These are phyloP conservation scores for Populus davidiana DNA, from an alignment of 345 rosid species.

Conservation along the genomic window DNA sequence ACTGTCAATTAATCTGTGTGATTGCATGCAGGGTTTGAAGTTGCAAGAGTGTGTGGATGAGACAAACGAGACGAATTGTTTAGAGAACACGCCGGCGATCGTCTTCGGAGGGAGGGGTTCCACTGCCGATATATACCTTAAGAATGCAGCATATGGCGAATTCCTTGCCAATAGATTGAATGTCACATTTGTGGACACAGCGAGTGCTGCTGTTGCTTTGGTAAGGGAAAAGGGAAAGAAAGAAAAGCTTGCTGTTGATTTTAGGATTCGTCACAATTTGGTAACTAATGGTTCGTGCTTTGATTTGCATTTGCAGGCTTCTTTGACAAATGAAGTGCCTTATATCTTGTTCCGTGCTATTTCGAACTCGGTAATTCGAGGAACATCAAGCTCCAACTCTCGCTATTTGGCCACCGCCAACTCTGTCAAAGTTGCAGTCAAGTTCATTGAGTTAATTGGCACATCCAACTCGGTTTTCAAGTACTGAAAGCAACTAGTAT, in stretches of 20 bases:
- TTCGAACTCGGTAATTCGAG: conserved; percentile 32
- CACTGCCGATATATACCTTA: conserved; percentile 28
- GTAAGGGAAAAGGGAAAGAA: not conserved
- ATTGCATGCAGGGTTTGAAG: conserved; percentile 20
- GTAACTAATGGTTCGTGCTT: not conserved
- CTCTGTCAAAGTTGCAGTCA: conserved; percentile 26
- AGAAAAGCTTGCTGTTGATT: too few relatives aligned
- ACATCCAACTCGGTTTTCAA: not conserved
- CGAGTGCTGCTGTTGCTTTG: conserved; percentile 36
- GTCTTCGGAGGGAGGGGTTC: conserved; percentile 30
- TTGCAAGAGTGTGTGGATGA: conserved; percentile 17
- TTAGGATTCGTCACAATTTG: not conserved
- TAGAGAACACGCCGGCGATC: conserved; percentile 26
- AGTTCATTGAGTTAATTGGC: conserved; percentile 23
- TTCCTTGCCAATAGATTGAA: conserved; percentile 24
- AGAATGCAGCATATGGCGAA: conserved; percentile 31
- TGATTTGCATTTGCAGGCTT: conserved; percentile 21
- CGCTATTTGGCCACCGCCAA: conserved; percentile 32
- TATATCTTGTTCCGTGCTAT: conserved; percentile 34
- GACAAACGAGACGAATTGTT: conserved; percentile 28
- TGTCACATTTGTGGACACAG: conserved; percentile 40
- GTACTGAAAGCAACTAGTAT: not conserved
- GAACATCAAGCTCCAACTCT: not conserved
- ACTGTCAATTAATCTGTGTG: too few relatives aligned
- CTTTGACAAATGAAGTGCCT: conserved; percentile 33